These are phyloP conservation scores for Gomphus bonarii DNA, from an alignment of 1,284 basidiomycete species.

Conservation along the genomic window DNA sequence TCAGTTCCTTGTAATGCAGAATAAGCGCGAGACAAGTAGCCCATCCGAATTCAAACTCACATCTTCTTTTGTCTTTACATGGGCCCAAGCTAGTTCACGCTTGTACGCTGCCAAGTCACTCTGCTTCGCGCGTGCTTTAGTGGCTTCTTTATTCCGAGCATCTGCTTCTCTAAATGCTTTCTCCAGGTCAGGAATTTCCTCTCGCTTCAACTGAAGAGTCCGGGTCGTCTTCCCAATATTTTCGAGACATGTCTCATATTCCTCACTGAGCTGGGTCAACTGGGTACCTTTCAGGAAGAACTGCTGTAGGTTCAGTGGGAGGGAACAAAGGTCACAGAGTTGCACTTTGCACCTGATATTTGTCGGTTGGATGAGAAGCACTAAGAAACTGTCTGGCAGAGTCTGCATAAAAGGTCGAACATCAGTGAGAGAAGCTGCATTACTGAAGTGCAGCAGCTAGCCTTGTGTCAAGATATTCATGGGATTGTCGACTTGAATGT, in stretches of 20 bases:
- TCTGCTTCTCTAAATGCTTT: conserved; percentile 49
- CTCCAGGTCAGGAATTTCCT: conserved; percentile 66
- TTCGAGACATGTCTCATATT: conserved; percentile 71
- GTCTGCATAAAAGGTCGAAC: conserved; percentile 21
- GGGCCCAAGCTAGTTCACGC: conserved; percentile 84
- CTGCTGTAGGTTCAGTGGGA: conserved; percentile 27
- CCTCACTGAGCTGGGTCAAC: conserved; percentile 77
- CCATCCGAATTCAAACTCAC: conserved; percentile 26
- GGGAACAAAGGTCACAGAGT: neutral
- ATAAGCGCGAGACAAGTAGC: neutral
- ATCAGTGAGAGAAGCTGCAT: neutral
- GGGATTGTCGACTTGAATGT: conserved; percentile 95
- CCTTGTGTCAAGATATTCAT: conserved; percentile 93
- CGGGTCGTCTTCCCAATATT: conserved; percentile 62
- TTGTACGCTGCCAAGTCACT: conserved; percentile 61
- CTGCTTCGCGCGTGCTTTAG: conserved; percentile 63
- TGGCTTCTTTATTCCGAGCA: conserved; percentile 58
- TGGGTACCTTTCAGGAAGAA: conserved; percentile 95
- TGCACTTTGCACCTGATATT: conserved; percentile 66
- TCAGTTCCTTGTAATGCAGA: conserved; percentile 34
- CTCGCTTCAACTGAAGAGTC: conserved; percentile 56
- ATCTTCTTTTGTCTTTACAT: conserved; percentile 65
- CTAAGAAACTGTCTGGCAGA: conserved; percentile 79
- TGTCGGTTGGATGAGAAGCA: conserved; percentile 73
- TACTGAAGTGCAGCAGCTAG: conserved; percentile 18